Evolutionary conservation across 768 basidiomycete genomes (phyloP).

Genomic region (Russula olivacea): DNA sequence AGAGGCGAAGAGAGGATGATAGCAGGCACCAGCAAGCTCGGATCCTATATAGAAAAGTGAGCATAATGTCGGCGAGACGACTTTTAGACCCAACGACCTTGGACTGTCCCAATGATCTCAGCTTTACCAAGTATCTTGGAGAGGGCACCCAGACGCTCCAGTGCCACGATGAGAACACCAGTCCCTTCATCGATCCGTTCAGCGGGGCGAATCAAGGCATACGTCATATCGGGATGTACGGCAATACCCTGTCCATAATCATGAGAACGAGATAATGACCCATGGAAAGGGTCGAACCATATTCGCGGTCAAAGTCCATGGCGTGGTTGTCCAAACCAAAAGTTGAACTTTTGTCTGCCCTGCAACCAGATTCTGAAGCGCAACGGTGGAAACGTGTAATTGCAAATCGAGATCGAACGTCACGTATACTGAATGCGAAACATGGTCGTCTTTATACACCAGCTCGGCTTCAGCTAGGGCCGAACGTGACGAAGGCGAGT

Average conservation of each 20-base stretch:
- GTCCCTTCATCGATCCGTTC: slow-evolving; percentile 17
- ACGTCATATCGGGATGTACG: slow-evolving; percentile 66
- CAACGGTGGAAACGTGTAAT: slow-evolving; percentile 23
- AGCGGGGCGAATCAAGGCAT: slow-evolving; percentile 43
- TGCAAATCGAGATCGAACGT: slow-evolving; percentile 55
- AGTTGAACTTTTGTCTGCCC: slow-evolving; percentile 41
- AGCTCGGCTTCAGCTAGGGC: slow-evolving; percentile 95
- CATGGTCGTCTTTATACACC: slow-evolving; percentile 81
- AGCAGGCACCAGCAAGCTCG: slow-evolving; percentile 54
- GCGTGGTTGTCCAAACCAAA: slow-evolving; percentile 95
- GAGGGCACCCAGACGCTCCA: slow-evolving; percentile 33
- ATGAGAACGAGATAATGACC: slow-evolving; percentile 11
- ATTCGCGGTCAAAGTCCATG: slow-evolving; percentile 95
- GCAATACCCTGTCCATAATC: slow-evolving; percentile 67
- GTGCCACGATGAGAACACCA: slow-evolving; percentile 34
- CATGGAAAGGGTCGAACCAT: slow-evolving; percentile 51
- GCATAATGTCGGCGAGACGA: not conserved
- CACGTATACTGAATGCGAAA: slow-evolving; percentile 85
- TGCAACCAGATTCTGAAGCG: slow-evolving; percentile 33
- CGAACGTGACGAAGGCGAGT: slow-evolving; percentile 90
- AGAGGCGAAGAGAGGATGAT: slow-evolving; percentile 54
- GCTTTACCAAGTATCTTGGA: slow-evolving; percentile 34
- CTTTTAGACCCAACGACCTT: not conserved
- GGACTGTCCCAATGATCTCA: slow-evolving; percentile 33
- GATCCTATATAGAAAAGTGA: slow-evolving; percentile 32